These are phyloP conservation scores for Microbotryum violaceum DNA, from an alignment of 1,284 basidiomycete species.

Conservation along the genomic window DNA sequence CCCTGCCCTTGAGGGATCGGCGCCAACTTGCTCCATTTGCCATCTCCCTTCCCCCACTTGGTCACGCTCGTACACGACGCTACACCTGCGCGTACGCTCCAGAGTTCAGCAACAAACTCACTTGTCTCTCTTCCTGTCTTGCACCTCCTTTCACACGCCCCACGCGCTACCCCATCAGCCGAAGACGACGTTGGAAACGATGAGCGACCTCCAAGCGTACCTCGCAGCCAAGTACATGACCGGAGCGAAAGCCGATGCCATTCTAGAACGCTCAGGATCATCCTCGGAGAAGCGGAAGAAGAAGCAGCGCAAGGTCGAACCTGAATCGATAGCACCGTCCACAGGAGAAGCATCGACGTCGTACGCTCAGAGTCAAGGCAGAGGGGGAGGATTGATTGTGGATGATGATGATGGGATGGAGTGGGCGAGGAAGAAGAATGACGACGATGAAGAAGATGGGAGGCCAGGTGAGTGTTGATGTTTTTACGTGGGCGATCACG, in stretches of 20 bases:
- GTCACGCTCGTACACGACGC: too few species aligned
- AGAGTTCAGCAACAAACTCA: too few species aligned
- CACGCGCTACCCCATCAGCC: neutral
- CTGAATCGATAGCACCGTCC: neutral
- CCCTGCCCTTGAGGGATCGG: too few species aligned
- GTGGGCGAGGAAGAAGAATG: conserved; percentile 31
- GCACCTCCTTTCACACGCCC: neutral
- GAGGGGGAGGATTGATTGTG: conserved; percentile 35
- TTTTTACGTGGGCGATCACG: neutral
- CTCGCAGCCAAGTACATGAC: conserved; percentile 72
- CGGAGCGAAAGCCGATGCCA: conserved; percentile 91
- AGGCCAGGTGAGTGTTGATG: conserved; percentile 40
- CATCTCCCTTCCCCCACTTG: too few species aligned
- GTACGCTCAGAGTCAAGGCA: neutral
- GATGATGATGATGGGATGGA: conserved; percentile 41
- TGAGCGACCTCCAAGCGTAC: conserved; percentile 47
- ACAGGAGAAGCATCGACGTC: neutral
- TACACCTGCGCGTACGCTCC: too few species aligned
- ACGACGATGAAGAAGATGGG: conserved; percentile 41
- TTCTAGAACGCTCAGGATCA: conserved; percentile 61
- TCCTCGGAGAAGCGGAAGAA: conserved; percentile 44
- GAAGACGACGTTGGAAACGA: neutral
- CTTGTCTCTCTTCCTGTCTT: too few species aligned
- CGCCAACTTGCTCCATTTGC: too few species aligned
- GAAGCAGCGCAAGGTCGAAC: conserved; percentile 60